Evolutionary conservation across 257 asterid genomes (phyloP).

Genomic region (Lycium ferocissimum): DNA sequence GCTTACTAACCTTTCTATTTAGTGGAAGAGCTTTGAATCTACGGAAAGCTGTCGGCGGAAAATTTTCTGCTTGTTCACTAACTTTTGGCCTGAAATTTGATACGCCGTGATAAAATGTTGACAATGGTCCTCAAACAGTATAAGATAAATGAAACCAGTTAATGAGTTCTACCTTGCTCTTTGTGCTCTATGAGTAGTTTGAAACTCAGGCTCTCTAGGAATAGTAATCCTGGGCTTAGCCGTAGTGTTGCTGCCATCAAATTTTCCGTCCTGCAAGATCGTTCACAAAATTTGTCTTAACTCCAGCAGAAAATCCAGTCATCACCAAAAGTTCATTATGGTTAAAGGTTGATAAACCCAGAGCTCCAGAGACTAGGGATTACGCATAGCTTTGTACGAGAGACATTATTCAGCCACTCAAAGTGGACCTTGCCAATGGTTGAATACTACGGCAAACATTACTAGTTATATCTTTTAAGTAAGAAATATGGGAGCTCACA

Average conservation of each 20-base stretch:
- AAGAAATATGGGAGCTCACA: constrained; percentile 19
- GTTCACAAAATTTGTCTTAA: constrained; percentile 25
- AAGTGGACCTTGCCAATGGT: neutral
- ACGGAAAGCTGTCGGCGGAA: constrained; percentile 50
- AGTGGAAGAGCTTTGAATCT: constrained; percentile 92
- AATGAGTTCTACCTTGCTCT: constrained; percentile 57
- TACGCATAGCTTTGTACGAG: neutral
- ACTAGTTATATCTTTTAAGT: neutral
- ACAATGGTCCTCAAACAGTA: constrained; percentile 9
- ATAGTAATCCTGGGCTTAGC: constrained; percentile 70
- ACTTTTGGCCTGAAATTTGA: constrained; percentile 62
- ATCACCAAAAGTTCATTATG: neutral
- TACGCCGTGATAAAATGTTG: constrained; percentile 22
- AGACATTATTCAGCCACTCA: constrained; percentile 18
- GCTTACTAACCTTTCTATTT: constrained; percentile 74
- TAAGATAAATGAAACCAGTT: constrained; percentile 26
- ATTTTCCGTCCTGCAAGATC: constrained; percentile 61
- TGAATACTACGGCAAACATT: neutral
- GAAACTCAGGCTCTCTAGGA: constrained; percentile 85
- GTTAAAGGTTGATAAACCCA: neutral
- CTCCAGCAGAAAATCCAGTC: constrained; percentile 13
- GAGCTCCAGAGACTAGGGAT: constrained; percentile 1
- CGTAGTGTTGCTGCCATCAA: constrained; percentile 44
- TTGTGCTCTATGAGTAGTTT: constrained; percentile 81
- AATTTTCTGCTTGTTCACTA: constrained; percentile 54